Percentiles rank a stretch among this genome's conserved stretches.
These are phyloP conservation scores for Agastache rugosa DNA, from an alignment of 257 asterid species.

Conservation along the genomic window DNA sequence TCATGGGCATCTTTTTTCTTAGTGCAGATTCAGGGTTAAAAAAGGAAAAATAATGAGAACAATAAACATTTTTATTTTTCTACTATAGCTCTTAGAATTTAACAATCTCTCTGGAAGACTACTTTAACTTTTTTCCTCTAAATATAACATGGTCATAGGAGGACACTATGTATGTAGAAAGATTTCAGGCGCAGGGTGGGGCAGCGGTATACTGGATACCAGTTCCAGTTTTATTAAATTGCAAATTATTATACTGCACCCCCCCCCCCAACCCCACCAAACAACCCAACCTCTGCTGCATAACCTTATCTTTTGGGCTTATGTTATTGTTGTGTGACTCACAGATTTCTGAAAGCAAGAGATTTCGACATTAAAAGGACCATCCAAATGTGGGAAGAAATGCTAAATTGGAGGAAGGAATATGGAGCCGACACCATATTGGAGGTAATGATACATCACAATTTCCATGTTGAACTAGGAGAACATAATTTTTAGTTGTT, in stretches of 20 bases:
- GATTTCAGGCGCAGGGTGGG: neutral
- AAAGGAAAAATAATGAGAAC: neutral
- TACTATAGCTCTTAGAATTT: neutral
- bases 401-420: conserved; percentile 93
- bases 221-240: neutral
- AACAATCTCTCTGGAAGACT: neutral
- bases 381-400: conserved; percentile 91
- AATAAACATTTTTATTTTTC: neutral
- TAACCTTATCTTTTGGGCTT: conserved; percentile 23
- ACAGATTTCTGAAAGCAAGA: conserved; percentile 90
- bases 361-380: conserved; percentile 71
- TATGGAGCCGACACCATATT: conserved; percentile 85
- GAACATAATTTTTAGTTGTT: conserved; percentile 10
- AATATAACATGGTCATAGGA: neutral
- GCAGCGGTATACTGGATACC: conserved; percentile 1
- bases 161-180: neutral
- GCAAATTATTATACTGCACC: neutral
- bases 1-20: conserved; percentile 6
- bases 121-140: neutral
- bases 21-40: neutral
- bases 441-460: conserved; percentile 63
- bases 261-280: neutral
- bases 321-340: conserved; percentile 26
- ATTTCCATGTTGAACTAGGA: conserved; percentile 20
- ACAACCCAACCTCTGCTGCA: conserved; percentile 11